Percentiles rank a stretch among this genome's conserved stretches.
These are phyloP conservation scores for Backusella psychrophila DNA, from an alignment of 192 early-diverging fungal species.

Conservation along the genomic window DNA sequence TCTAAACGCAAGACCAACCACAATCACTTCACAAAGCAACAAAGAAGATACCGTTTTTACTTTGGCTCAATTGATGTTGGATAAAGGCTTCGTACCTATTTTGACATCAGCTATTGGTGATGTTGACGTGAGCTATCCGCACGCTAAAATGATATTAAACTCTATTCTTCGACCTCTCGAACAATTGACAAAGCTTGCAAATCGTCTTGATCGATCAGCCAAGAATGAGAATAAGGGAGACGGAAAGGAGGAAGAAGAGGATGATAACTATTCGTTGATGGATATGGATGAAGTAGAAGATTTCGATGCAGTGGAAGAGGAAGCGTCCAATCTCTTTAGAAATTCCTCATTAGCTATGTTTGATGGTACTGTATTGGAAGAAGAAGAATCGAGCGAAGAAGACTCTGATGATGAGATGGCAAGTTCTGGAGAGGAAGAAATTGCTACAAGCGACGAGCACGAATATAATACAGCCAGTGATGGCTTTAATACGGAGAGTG, in stretches of 20 bases:
- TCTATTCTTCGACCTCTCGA: constrained; percentile 87
- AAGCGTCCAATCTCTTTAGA: constrained; percentile 68
- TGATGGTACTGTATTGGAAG: constrained; percentile 68
- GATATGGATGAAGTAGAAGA: constrained; percentile 64
- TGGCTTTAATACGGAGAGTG: not conserved
- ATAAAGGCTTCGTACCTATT: constrained; percentile 77
- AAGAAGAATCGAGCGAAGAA: constrained; percentile 55
- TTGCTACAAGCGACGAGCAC: not conserved
- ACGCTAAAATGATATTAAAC: constrained; percentile 68
- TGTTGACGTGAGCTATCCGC: constrained; percentile 89
- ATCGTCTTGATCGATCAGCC: constrained; percentile 73
- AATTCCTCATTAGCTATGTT: constrained; percentile 80
- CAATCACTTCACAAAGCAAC: constrained; percentile 38
- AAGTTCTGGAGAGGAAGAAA: constrained; percentile 32
- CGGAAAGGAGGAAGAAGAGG: constrained; percentile 31
- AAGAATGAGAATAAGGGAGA: constrained; percentile 60
- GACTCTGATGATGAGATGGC: constrained; percentile 43
- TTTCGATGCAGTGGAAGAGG: constrained; percentile 64
- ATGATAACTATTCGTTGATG: not conserved
- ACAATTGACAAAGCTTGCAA: constrained; percentile 81
- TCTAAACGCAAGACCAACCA: constrained; percentile 48
- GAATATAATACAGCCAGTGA: not conserved
- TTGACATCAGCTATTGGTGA: constrained; percentile 77
- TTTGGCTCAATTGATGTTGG: constrained; percentile 78
- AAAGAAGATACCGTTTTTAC: constrained; percentile 59